Evolutionary conservation across 257 asterid species (phyloP), one percentile per base, ranked within the genome.

Genomic region (Eucommia ulmoides): DNA sequence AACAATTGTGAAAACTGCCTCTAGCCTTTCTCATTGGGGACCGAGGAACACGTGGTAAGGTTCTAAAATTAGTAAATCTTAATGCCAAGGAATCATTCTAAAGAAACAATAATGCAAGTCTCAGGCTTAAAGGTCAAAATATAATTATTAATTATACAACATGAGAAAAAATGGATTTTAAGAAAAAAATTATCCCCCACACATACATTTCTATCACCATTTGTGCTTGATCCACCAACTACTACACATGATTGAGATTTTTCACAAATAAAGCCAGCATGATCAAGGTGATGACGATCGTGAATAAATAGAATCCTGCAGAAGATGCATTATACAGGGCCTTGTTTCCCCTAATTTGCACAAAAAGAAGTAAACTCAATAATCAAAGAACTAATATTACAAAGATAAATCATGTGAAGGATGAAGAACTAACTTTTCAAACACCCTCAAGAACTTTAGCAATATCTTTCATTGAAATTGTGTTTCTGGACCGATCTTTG

Each of bases 271-370:
- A 78, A 91, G 54, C 95, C 96, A 63, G 94, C 95, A 65, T 91
- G 99, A 78, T 91, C 99, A 11, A 81, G 95, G 73, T 86, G 99
- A 79, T 83, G 94, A 2, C 95, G 79, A 59, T 86, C 96, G 65
- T 74, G 77, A 45, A 91, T 65, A 64, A 91, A 91, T 58, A 91
- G 51, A 65, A 86, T 67, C 50, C 96, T 89, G 57, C 56, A 81
- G 61, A 56, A 79, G 24, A 91, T 83, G 64, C 83, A 96, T 60
- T 86, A 96, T 20, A 91, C 74, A n/a, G 95, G 88, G 29, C 99
- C 99, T 67, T 83, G 95, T 59, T 83, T 83, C 25, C 96, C 95
- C 99, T 91, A 65, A 12, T 44, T 23, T 42, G 19, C 17, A 20
- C n/a, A 33, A 29, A 53, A 51, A 45, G 52, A 51, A 22, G 38